Conservation (phyloP, 148 eudicot species). For the Fagopyrum tataricum region DNA sequence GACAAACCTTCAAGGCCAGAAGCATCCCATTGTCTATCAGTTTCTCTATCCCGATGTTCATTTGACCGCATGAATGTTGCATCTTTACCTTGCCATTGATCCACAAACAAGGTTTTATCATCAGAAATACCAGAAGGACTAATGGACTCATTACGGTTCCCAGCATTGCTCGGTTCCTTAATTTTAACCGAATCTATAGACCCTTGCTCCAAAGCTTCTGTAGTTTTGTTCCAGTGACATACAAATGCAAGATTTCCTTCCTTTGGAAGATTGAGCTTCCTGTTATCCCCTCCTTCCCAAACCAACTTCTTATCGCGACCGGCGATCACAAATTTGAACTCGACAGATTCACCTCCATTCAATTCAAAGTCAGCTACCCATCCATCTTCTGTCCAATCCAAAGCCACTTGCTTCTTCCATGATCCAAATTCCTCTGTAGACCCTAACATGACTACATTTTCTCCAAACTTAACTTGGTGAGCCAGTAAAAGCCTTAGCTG, state of each 20-base stretch:
- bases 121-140: constrained; percentile 27
- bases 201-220: constrained; percentile 38
- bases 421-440: constrained; percentile 72
- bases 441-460: constrained; percentile 60
- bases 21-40: constrained; percentile 50
- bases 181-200: constrained; percentile 31
- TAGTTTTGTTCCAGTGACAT: constrained; percentile 64
- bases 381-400: constrained; percentile 80
- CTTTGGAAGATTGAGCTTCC: constrained; percentile 48
- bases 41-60: constrained; percentile 56
- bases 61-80: constrained; percentile 78
- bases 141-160: constrained; percentile 31
- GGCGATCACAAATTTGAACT: constrained; percentile 71
- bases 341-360: constrained; percentile 40
- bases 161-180: constrained; percentile 23
- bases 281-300: constrained; percentile 88
- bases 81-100: constrained; percentile 84
- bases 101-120: constrained; percentile 67
- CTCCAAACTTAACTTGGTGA: constrained; percentile 92
- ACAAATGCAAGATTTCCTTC: constrained; percentile 50
- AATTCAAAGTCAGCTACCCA: constrained; percentile 67
- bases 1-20: constrained; percentile 78
- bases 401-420: constrained; percentile 61
- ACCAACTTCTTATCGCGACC: constrained; percentile 41
- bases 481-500: constrained; percentile 43